Conservation (phyloP, 805 yeast species). For the Candida incommunis region DNA sequence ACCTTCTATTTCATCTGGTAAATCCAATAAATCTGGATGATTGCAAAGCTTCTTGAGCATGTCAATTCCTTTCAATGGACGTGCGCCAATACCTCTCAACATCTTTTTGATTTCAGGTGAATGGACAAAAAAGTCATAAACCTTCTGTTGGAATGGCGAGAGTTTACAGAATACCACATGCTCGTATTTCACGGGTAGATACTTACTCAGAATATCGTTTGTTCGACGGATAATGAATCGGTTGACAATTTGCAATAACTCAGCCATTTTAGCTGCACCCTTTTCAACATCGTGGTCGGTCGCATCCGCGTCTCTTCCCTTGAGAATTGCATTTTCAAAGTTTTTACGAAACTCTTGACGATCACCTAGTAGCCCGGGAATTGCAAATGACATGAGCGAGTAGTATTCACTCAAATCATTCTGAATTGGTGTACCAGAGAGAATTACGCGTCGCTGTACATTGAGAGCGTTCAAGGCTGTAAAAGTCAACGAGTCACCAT, state of each 20-base stretch:
- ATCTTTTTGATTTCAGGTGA: conserved; percentile 64
- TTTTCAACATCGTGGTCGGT: conserved; percentile 57
- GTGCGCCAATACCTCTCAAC: conserved; percentile 43
- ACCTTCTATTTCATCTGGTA: conserved; percentile 70
- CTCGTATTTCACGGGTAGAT: conserved; percentile 89
- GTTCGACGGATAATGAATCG: conserved; percentile 89
- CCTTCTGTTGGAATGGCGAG: conserved; percentile 55
- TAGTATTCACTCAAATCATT: conserved; percentile 91
- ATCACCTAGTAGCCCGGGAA: conserved; percentile 85
- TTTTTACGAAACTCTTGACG: conserved; percentile 72
- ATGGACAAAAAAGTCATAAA: conserved; percentile 63
- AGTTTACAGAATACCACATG: conserved; percentile 88
- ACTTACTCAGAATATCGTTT: conserved; percentile 85
- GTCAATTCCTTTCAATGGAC: conserved; percentile 83
- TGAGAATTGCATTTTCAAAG: conserved; percentile 65
- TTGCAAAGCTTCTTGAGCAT: conserved; percentile 80
- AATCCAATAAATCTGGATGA: conserved; percentile 74
- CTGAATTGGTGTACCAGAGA: conserved; percentile 95
- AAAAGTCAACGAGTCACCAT: conserved; percentile 86
- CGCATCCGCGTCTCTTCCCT: conserved; percentile 84
- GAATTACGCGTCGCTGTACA: conserved; percentile 77
- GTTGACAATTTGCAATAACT: conserved; percentile 63
- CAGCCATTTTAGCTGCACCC: conserved; percentile 58
- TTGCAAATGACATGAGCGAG: conserved; percentile 79
- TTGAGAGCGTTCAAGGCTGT: conserved; percentile 72